phyloP scores from a whole-genome alignment of 2,329 filamentous ascomycete genomes.

The Whalleya microplaca region DNA sequence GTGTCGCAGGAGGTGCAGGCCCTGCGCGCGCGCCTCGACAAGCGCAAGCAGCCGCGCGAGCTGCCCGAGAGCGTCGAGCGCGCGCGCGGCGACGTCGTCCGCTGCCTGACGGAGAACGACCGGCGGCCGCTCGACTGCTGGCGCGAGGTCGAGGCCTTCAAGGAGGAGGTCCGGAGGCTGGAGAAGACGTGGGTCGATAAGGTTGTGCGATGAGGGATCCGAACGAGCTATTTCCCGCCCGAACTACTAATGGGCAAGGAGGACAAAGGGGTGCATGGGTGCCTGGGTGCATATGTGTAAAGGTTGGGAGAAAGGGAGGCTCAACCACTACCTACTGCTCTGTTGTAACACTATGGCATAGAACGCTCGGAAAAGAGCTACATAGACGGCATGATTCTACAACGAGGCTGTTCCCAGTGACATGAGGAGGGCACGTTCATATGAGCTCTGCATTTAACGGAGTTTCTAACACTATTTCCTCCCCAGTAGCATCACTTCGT shows the following conservation, averaged over 20 bases:
- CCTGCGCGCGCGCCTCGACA: slow-evolving; percentile 62
- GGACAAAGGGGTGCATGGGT: background rate
- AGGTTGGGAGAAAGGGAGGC: background rate
- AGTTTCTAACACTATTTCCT: slow-evolving; percentile 21
- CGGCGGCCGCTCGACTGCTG: slow-evolving; percentile 90
- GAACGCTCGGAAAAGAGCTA: slow-evolving; percentile 29
- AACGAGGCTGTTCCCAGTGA: background rate
- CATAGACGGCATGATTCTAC: slow-evolving; percentile 27
- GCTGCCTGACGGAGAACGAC: slow-evolving; percentile 83
- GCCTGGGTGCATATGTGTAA: background rate
- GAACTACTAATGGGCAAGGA: background rate
- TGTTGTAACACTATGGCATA: slow-evolving; percentile 38
- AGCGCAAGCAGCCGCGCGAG: slow-evolving; percentile 66
- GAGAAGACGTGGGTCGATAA: slow-evolving; percentile 89
- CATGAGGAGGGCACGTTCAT: slow-evolving; percentile 18
- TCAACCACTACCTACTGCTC: background rate
- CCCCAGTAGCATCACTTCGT: slow-evolving; percentile 13
- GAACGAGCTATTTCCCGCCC: background rate
- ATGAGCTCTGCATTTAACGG: slow-evolving; percentile 30
- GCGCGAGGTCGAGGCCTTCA: slow-evolving; percentile 89
- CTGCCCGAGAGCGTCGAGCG: slow-evolving; percentile 73
- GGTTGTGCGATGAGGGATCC: slow-evolving; percentile 54
- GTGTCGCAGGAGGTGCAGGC: slow-evolving; percentile 64
- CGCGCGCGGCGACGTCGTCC: slow-evolving; percentile 75
- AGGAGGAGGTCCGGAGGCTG: slow-evolving; percentile 82